Conservation (phyloP, 371 early-diverging fungal species). For the Rhizopus sp. region DNA sequence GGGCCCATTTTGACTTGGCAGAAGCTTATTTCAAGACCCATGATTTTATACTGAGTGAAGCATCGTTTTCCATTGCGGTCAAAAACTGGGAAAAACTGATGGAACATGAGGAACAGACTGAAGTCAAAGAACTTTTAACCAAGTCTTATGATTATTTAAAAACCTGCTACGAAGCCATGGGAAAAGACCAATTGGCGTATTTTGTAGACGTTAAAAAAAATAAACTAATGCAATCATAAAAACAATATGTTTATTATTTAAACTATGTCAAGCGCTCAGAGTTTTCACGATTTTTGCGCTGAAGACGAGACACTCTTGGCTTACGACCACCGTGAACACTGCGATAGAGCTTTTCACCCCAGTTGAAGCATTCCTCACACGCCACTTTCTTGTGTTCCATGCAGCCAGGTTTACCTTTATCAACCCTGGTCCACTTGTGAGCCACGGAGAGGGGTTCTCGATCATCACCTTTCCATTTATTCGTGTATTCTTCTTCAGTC, state of each 20-base stretch:
- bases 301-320: slow-evolving; percentile 31
- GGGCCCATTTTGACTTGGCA: slow-evolving; percentile 38
- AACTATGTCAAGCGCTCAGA: background rate
- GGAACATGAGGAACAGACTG: background rate
- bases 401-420: slow-evolving; percentile 50
- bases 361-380: slow-evolving; percentile 50
- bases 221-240: background rate
- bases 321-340: slow-evolving; percentile 39
- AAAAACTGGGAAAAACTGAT: slow-evolving; percentile 37
- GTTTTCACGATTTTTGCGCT: slow-evolving; percentile 19
- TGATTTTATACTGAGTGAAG: slow-evolving; percentile 32
- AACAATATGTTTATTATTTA: background rate
- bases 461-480: slow-evolving; percentile 55
- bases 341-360: slow-evolving; percentile 43
- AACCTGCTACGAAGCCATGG: slow-evolving; percentile 33
- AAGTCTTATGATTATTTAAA: slow-evolving; percentile 28
- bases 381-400: slow-evolving; percentile 44
- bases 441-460: slow-evolving; percentile 43
- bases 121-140: slow-evolving; percentile 8
- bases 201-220: slow-evolving; percentile 22
- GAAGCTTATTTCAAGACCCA: slow-evolving; percentile 34
- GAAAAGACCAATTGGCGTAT: slow-evolving; percentile 34
- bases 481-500: slow-evolving; percentile 33
- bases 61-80: slow-evolving; percentile 23
- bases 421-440: slow-evolving; percentile 43